These are phyloP conservation scores for Aspergillus pseudonomiae DNA, from an alignment of 2,329 filamentous ascomycete species.

Conservation along the genomic window DNA sequence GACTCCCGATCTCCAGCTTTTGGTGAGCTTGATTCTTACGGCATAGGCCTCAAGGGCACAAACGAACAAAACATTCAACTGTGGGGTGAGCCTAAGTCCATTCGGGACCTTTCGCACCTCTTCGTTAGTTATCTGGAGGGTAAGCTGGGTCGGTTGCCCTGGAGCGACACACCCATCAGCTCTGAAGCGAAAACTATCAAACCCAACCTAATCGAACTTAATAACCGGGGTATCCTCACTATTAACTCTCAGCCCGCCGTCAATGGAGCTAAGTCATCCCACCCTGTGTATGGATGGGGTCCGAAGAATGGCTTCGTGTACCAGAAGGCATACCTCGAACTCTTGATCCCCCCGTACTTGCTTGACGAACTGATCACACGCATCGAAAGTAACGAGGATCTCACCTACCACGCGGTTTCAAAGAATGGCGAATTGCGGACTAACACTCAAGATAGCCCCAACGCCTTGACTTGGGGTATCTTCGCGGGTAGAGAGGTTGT, in stretches of 20 bases:
- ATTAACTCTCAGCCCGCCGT: conserved; percentile 98
- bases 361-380: conserved; percentile 76
- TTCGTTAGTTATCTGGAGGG: conserved; percentile 86
- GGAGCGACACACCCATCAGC: conserved; percentile 89
- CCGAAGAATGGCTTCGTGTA: conserved; percentile 95
- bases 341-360: conserved; percentile 80
- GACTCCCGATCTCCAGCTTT: conserved; percentile 95
- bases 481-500: conserved; percentile 99
- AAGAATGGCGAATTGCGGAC: conserved; percentile 79
- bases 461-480: conserved; percentile 99
- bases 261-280: conserved; percentile 82
- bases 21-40: conserved; percentile 91
- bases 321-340: conserved; percentile 95
- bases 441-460: conserved; percentile 83
- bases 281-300: conserved; percentile 91
- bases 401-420: conserved; percentile 94
- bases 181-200: conserved; percentile 79
- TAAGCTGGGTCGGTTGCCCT: conserved; percentile 80
- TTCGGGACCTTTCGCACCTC: conserved; percentile 78
- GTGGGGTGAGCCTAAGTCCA: conserved; percentile 82
- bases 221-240: conserved; percentile 83
- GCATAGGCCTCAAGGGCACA: conserved; percentile 88
- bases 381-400: conserved; percentile 74
- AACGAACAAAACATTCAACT: conserved; percentile 95
- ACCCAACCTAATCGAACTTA: conserved; percentile 75